These are phyloP conservation scores for Ambrosiella cleistominuta DNA, from an alignment of 2,329 filamentous ascomycete genomes.

Conservation along the genomic window DNA sequence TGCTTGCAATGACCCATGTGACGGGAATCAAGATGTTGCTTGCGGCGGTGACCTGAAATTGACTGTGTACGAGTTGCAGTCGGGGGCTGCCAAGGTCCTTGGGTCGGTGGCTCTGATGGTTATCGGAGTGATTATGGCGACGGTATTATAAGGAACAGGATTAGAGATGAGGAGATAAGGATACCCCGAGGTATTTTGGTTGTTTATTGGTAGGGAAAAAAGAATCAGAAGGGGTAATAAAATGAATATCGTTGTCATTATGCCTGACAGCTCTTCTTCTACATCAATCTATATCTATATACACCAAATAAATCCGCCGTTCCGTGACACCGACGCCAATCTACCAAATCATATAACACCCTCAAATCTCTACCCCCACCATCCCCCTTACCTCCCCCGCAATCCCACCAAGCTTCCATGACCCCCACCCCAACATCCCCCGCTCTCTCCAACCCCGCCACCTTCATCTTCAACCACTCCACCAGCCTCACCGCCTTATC, in stretches of 20 bases:
- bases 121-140: not conserved
- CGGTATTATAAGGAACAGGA: not conserved
- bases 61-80: slow-evolving; percentile 24
- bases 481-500: slow-evolving; percentile 54
- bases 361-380: no score
- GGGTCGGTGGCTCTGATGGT: not conserved
- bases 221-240: no score
- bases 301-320: no score
- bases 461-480: slow-evolving; percentile 45
- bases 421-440: not conserved
- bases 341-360: no score
- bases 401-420: slow-evolving; percentile 24
- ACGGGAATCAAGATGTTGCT: slow-evolving; percentile 31
- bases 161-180: no score
- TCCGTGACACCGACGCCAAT: no score
- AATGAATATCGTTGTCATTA: no score
- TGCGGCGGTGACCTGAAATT: slow-evolving; percentile 38
- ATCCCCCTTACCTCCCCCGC: no score
- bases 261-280: no score
- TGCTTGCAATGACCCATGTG: slow-evolving; percentile 34
- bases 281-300: no score
- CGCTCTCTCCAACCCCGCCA: slow-evolving; percentile 16
- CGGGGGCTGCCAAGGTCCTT: not conserved
- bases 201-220: no score
- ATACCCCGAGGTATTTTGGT: no score